Evolutionary conservation across 306 rosid genomes (phyloP).

Genomic region (Arachis hypogaea): DNA sequence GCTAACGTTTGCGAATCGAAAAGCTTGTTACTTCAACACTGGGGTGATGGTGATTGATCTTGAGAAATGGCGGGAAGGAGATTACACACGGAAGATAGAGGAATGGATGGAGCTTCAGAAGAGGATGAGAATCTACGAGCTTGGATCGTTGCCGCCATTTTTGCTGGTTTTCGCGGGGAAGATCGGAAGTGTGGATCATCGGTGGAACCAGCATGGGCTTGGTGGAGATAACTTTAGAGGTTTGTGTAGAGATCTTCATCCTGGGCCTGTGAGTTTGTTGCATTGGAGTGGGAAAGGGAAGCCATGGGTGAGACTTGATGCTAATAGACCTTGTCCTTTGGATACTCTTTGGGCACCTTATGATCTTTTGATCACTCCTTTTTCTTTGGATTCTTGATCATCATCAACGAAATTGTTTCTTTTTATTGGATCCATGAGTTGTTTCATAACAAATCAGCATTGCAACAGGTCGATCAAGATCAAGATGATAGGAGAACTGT

Average conservation of each 20-base stretch:
- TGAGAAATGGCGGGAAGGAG: constrained; percentile 75
- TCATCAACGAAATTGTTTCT: too few species aligned
- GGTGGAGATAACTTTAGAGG: constrained; percentile 92
- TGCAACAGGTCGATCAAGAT: too few species aligned
- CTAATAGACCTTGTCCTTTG: constrained; percentile 84
- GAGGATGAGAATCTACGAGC: constrained; percentile 76
- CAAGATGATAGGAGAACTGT: too few species aligned
- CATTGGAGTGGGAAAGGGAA: constrained; percentile 99
- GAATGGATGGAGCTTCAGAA: constrained; percentile 98
- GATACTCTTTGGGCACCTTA: constrained; percentile 98
- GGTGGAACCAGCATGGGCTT: constrained; percentile 93
- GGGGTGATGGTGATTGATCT: constrained; percentile 98
- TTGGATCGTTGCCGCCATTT: constrained; percentile 90
- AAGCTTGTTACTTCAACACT: constrained; percentile 85
- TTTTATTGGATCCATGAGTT: too few species aligned
- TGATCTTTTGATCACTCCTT: constrained; percentile 79
- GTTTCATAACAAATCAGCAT: background rate
- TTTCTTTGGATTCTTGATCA: constrained; percentile 70
- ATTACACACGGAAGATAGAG: constrained; percentile 71
- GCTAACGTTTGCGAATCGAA: constrained; percentile 60
- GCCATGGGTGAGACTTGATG: constrained; percentile 91
- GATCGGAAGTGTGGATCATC: constrained; percentile 75
- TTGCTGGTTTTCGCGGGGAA: constrained; percentile 80
- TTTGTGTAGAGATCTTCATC: constrained; percentile 76
- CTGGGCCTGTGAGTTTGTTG: constrained; percentile 86